Evolutionary conservation across 495 filamentous ascomycete genomes (phyloP).

Genomic region (Daldinia vernicosa): DNA sequence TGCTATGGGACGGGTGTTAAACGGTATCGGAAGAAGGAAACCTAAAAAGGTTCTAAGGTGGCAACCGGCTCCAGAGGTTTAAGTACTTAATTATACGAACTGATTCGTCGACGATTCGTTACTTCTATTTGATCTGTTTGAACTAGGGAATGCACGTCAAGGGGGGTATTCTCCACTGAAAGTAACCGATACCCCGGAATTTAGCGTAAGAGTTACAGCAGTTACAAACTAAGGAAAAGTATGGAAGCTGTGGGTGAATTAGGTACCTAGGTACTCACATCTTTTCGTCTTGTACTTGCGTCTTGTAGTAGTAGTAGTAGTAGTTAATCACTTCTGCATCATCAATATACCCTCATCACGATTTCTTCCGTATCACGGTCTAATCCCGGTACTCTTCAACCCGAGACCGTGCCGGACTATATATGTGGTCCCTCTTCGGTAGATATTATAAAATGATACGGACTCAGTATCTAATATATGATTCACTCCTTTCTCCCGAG

Average conservation of each 20-base stretch:
- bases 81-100: constrained; percentile 14
- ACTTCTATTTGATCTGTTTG: background rate
- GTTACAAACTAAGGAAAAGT: background rate
- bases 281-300: background rate
- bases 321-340: background rate
- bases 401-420: constrained; percentile 23
- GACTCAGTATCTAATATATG: background rate
- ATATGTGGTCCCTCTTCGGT: constrained; percentile 1
- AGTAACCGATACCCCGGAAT: constrained; percentile 32
- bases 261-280: constrained; percentile 4
- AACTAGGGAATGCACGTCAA: background rate
- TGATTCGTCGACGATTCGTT: constrained; percentile 33
- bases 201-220: constrained; percentile 22
- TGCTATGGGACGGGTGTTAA: background rate
- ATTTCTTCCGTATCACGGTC: constrained; percentile 29
- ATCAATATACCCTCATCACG: constrained; percentile 12
- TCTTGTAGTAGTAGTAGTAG: background rate
- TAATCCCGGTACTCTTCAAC: constrained; percentile 18
- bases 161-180: constrained; percentile 3
- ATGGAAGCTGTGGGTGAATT: background rate
- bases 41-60: constrained; percentile 12
- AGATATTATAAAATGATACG: background rate
- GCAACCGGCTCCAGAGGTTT: background rate
- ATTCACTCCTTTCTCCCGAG: background rate
- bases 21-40: constrained; percentile 19